Evolutionary conservation across 23 red algal genomes (phyloP).

Genomic region (Gracilaria gracilis): DNA sequence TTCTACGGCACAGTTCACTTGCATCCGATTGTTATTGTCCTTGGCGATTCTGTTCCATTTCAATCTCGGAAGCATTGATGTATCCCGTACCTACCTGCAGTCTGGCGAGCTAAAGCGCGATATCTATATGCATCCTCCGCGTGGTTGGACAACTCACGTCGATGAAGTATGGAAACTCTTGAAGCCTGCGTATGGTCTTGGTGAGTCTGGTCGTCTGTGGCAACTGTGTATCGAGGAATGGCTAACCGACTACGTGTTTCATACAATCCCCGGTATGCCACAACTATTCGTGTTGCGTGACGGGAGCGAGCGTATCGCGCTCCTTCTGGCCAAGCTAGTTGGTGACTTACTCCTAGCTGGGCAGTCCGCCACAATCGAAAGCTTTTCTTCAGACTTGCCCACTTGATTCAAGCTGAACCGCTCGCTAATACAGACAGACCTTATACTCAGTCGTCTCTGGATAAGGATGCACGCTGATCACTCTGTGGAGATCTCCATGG

Average conservation of each 20-base stretch:
- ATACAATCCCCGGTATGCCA: neutral
- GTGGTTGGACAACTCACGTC: neutral
- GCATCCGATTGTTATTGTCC: neutral
- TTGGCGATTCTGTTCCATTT: neutral
- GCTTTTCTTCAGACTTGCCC: too few species aligned
- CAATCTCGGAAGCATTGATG: neutral
- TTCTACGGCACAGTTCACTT: neutral
- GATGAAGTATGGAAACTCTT: conserved; percentile 3
- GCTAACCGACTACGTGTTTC: neutral
- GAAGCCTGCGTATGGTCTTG: conserved; percentile 3
- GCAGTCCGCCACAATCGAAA: too few species aligned
- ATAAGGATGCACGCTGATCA: neutral
- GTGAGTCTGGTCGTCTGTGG: neutral
- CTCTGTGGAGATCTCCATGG: neutral
- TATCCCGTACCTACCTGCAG: neutral
- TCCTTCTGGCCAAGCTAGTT: neutral
- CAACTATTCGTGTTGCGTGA: neutral
- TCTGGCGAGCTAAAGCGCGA: neutral
- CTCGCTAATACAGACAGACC: neutral
- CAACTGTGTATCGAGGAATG: neutral
- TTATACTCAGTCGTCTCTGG: neutral
- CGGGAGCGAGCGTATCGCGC: neutral
- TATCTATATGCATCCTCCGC: neutral
- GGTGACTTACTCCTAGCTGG: neutral
- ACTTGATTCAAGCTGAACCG: too few species aligned